Percentiles rank a stretch among this genome's conserved stretches.
phyloP scores from a whole-genome alignment of 1,284 basidiomycete species.

The Marasmius oreades region DNA sequence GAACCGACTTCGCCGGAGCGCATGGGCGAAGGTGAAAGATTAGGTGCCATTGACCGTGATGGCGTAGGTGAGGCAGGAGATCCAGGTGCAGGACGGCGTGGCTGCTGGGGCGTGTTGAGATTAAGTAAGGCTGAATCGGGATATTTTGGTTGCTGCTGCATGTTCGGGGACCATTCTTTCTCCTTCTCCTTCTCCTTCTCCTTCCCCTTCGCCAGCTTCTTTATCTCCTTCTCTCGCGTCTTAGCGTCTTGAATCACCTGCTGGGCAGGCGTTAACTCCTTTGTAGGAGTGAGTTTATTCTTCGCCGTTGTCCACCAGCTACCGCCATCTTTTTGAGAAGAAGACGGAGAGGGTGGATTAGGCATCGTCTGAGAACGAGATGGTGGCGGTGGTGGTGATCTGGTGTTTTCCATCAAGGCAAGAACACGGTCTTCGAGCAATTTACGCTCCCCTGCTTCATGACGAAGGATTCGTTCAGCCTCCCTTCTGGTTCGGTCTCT shows the following conservation, averaged over 20 bases:
- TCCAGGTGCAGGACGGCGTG: slow-evolving; percentile 36
- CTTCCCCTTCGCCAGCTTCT: slow-evolving; percentile 34
- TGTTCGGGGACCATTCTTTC: neutral
- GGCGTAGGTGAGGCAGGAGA: slow-evolving; percentile 59
- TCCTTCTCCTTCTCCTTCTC: slow-evolving; percentile 21
- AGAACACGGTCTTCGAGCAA: slow-evolving; percentile 70
- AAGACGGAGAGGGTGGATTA: slow-evolving; percentile 57
- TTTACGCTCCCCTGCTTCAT: slow-evolving; percentile 45
- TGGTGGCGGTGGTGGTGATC: slow-evolving; percentile 46
- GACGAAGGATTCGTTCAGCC: slow-evolving; percentile 58
- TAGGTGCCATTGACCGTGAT: slow-evolving; percentile 52
- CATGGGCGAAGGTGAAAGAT: slow-evolving; percentile 56
- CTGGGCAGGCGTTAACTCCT: slow-evolving; percentile 77
- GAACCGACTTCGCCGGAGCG: slow-evolving; percentile 40
- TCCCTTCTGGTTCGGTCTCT: slow-evolving; percentile 69
- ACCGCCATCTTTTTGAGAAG: slow-evolving; percentile 54
- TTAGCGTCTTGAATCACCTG: slow-evolving; percentile 73
- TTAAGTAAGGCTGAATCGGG: slow-evolving; percentile 55
- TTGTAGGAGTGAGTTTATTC: slow-evolving; percentile 71
- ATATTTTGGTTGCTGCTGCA: neutral
- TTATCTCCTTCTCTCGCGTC: slow-evolving; percentile 48
- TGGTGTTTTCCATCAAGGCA: slow-evolving; percentile 57
- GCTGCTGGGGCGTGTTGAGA: slow-evolving; percentile 37
- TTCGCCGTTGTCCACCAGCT: slow-evolving; percentile 72
- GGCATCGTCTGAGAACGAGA: slow-evolving; percentile 51